phyloP scores from a whole-genome alignment of 139 green algal genomes.

The Raphidocelis subcapitata region DNA sequence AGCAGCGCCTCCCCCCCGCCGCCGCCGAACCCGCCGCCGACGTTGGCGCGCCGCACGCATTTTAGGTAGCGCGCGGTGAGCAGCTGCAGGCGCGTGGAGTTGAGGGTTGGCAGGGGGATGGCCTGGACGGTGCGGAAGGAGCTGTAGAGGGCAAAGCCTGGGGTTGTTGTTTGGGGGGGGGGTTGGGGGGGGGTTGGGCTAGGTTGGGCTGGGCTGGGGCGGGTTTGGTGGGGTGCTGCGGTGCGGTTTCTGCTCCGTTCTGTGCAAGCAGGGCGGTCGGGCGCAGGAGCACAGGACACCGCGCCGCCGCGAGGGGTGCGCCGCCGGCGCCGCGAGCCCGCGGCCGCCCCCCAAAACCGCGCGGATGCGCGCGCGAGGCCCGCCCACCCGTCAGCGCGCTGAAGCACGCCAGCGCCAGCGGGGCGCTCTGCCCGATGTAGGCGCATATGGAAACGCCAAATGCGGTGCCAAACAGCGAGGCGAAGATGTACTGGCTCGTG shows the following conservation, averaged over 20 bases:
- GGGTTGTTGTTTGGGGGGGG: background rate
- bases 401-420: conserved; percentile 28
- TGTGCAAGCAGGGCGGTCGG: conserved; percentile 2
- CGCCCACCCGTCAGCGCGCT: background rate
- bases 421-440: conserved; percentile 37
- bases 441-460: conserved; percentile 35
- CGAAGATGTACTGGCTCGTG: conserved; percentile 72
- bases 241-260: background rate
- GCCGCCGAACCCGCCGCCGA: too few relatives aligned
- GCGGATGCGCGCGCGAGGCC: too few relatives aligned
- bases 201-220: background rate
- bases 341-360: too few relatives aligned
- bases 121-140: conserved; percentile 32
- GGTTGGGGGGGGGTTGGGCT: background rate
- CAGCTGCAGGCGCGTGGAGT: conserved; percentile 59
- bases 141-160: conserved; percentile 19
- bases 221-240: background rate
- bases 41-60: too few relatives aligned
- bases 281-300: too few relatives aligned
- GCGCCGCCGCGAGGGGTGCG: too few relatives aligned
- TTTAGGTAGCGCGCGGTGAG: conserved; percentile 23
- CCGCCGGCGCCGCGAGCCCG: too few relatives aligned
- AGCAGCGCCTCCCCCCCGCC: too few relatives aligned
- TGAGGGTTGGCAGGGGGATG: conserved; percentile 70
- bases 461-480: conserved; percentile 60